Conservation (phyloP, 2,329 filamentous ascomycete species). For the Fusarium graminum region DNA sequence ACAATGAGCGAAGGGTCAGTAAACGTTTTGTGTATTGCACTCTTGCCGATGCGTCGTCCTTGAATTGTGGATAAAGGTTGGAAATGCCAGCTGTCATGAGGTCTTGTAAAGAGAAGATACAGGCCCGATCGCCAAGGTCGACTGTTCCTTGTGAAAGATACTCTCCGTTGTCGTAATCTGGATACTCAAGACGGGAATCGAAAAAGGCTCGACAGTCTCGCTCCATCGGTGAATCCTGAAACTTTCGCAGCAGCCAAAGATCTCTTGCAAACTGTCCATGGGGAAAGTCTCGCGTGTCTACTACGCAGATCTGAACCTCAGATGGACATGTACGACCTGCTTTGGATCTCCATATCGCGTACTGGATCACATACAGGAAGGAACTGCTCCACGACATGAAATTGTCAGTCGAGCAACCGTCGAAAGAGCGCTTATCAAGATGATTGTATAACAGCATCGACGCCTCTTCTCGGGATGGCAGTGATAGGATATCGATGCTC, state of each 20-base stretch:
- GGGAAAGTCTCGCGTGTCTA: background rate
- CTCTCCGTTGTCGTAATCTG: background rate
- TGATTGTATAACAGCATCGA: rapidly evolving
- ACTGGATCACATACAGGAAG: background rate
- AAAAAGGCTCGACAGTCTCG: background rate
- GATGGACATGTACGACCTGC: background rate
- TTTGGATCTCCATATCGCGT: background rate
- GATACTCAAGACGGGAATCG: rapidly evolving
- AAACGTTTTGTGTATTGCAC: background rate
- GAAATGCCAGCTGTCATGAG: background rate
- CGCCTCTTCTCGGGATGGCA: rapidly evolving
- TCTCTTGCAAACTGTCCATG: background rate
- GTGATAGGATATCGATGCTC: background rate
- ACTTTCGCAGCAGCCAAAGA: rapidly evolving
- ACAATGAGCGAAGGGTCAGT: rapidly evolving
- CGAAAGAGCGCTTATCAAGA: rapidly evolving
- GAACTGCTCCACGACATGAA: slow-evolving; percentile 5
- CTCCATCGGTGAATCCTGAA: rapidly evolving
- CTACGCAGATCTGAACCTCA: background rate
- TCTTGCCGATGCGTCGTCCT: background rate
- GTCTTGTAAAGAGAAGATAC: rapidly evolving
- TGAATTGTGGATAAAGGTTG: background rate
- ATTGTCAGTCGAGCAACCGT: rapidly evolving
- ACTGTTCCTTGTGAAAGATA: background rate
- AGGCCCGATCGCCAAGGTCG: rapidly evolving